Evolutionary conservation across 345 rosid species (phyloP).

Genomic region (Syzygium jambos): DNA sequence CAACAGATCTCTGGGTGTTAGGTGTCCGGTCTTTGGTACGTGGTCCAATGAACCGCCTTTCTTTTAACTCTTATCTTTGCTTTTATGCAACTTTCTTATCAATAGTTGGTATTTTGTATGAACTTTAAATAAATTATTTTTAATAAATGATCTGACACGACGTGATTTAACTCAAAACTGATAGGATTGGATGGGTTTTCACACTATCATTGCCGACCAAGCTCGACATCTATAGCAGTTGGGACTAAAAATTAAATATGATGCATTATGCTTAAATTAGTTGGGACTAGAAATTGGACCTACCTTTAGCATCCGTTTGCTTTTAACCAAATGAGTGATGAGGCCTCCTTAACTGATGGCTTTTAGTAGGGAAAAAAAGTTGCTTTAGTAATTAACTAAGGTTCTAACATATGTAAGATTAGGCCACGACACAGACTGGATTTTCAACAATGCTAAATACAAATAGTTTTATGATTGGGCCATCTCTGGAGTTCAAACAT

Average conservation of each 20-base stretch:
- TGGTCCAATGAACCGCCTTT: background rate
- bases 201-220: background rate
- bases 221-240: background rate
- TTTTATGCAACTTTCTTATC: background rate
- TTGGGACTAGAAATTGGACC: too few species aligned
- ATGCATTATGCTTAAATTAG: background rate
- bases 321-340: background rate
- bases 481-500: background rate
- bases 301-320: background rate
- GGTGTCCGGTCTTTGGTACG: background rate
- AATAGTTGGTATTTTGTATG: background rate
- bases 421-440: background rate
- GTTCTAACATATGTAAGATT: background rate
- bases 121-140: background rate
- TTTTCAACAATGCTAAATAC: background rate
- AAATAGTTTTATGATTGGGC: background rate
- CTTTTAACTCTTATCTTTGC: background rate
- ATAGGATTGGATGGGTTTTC: background rate
- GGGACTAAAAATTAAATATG: background rate
- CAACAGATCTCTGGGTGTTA: background rate
- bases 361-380: background rate
- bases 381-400: background rate
- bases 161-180: background rate
- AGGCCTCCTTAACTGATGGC: background rate
- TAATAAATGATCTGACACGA: background rate